Evolutionary conservation across 2,329 filamentous ascomycete species (phyloP).

Genomic region (Emmonsia crescens): DNA sequence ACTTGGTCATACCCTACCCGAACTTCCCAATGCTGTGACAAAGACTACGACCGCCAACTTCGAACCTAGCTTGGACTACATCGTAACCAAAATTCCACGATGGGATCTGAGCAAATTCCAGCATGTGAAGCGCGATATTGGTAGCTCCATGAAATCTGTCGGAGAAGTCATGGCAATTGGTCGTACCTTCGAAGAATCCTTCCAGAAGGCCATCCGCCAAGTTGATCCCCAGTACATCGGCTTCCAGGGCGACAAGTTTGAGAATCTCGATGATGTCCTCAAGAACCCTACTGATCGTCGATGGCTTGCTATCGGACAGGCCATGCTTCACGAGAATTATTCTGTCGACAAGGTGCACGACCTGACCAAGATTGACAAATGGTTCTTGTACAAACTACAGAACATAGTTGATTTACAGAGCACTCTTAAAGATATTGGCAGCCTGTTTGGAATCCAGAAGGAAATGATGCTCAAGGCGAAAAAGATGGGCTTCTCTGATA

Average conservation of each 20-base stretch:
- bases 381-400: constrained; percentile 97
- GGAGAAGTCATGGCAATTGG: constrained; percentile 99
- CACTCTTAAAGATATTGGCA: constrained; percentile 74
- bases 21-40: constrained; percentile 94
- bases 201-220: constrained; percentile 97
- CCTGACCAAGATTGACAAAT: constrained; percentile 96
- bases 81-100: constrained; percentile 95
- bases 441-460: constrained; percentile 73
- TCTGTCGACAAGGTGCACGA: constrained; percentile 85
- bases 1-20: constrained; percentile 85
- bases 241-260: constrained; percentile 92
- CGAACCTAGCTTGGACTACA: constrained; percentile 92
- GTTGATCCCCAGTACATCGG: constrained; percentile 87
- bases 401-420: constrained; percentile 88
- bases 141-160: constrained; percentile 97
- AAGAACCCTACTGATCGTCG: constrained; percentile 89
- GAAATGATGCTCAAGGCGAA: constrained; percentile 85
- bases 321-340: constrained; percentile 96
- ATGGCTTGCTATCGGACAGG: constrained; percentile 95
- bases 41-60: constrained; percentile 99
- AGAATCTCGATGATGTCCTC: constrained; percentile 80
- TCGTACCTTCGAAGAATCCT: constrained; percentile 95
- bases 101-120: constrained; percentile 99
- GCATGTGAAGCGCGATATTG: constrained; percentile 94
- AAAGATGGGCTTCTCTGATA: constrained; percentile 95